These are phyloP conservation scores for Chrysanthemum makinoi DNA, from an alignment of 129 eudicot species.

Conservation along the genomic window DNA sequence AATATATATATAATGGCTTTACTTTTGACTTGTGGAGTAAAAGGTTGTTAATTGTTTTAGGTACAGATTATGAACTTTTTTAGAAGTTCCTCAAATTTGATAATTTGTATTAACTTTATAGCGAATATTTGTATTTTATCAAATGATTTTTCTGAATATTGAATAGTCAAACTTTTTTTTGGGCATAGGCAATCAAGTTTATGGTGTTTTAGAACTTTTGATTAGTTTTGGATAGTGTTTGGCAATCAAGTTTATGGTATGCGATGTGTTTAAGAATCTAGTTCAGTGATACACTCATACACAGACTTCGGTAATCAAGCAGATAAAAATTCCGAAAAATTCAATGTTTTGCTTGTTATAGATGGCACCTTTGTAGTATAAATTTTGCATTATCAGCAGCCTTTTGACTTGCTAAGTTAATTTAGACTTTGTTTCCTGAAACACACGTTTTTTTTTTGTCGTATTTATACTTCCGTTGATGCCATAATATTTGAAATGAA, in stretches of 20 bases:
- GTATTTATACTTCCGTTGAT: no score
- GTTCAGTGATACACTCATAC: neutral
- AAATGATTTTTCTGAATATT: neutral
- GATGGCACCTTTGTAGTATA: constrained; percentile 1
- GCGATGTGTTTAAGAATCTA: neutral
- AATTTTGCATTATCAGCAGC: no score
- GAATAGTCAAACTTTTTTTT: neutral
- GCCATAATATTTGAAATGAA: neutral
- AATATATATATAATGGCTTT: neutral
- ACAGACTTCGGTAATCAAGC: neutral
- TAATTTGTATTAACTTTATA: neutral
- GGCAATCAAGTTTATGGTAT: no score
- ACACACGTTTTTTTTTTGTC: no score
- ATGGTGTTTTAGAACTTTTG: neutral
- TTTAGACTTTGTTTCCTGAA: neutral
- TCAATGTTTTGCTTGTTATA: neutral
- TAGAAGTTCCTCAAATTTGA: neutral
- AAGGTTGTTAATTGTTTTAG: neutral
- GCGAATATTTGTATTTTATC: neutral
- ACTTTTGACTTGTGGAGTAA: constrained; percentile 17
- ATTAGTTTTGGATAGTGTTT: neutral
- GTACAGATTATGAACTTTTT: neutral
- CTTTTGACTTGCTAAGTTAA: neutral
- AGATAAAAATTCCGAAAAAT: neutral
- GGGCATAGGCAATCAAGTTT: neutral